Conservation (phyloP, 1,284 basidiomycete genomes). For the Melampsora americana region DNA sequence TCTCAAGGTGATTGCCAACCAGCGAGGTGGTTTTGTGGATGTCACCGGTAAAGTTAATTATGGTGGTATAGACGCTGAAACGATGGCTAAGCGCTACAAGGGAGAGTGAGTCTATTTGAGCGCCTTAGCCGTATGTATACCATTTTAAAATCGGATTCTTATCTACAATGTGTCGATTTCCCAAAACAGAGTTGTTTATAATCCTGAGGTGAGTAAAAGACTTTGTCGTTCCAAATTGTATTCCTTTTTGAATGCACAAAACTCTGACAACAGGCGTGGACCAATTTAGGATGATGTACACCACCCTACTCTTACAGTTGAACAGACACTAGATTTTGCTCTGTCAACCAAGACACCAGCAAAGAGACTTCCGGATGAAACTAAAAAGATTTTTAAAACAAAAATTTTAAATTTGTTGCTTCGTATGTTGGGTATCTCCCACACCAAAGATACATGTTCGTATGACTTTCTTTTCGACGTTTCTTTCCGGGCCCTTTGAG, state of each 20-base stretch:
- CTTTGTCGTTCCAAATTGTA: constrained; percentile 48
- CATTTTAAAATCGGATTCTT: background rate
- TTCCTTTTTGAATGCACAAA: constrained; percentile 48
- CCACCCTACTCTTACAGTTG: constrained; percentile 70
- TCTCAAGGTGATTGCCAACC: constrained; percentile 69
- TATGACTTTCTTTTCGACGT: constrained; percentile 54
- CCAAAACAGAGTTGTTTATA: constrained; percentile 65
- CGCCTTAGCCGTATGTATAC: background rate
- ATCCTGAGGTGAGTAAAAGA: constrained; percentile 57
- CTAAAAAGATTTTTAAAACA: constrained; percentile 59
- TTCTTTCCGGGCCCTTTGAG: constrained; percentile 48
- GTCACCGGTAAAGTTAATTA: constrained; percentile 67
- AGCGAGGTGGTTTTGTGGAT: constrained; percentile 62
- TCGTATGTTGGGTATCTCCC: constrained; percentile 65
- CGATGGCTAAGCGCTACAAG: constrained; percentile 34
- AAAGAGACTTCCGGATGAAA: constrained; percentile 56
- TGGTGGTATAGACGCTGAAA: constrained; percentile 59
- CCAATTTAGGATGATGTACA: constrained; percentile 64
- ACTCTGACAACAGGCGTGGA: constrained; percentile 47
- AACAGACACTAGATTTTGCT: constrained; percentile 65
- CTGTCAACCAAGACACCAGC: constrained; percentile 64
- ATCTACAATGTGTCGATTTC: constrained; percentile 2
- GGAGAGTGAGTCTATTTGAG: constrained; percentile 37
- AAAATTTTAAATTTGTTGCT: constrained; percentile 61
- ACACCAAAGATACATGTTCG: constrained; percentile 62